Evolutionary conservation across 2,329 filamentous ascomycete genomes (phyloP), one percentile per base, ranked within the genome.

Genomic region (Phialophora macrospora): DNA sequence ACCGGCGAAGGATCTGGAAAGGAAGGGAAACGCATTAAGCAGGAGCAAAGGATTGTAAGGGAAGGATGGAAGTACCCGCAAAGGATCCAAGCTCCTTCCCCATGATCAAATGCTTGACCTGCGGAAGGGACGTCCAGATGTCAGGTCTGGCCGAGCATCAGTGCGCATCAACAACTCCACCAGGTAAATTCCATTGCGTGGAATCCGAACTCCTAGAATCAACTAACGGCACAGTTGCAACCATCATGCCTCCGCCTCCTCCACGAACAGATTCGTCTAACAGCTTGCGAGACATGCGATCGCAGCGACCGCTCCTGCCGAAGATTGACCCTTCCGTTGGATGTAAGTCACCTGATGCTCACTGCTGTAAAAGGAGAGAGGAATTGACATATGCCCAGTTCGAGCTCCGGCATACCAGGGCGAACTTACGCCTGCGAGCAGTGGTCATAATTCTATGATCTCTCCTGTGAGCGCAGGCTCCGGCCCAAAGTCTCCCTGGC

Each of bases 91-190:
- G 85, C 77, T 87, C 93, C 70, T 82, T 95, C 81, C 91, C 92
- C 74, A 88, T 88, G 26, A 91, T 96, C 79, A 96, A 94, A 83
- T 96, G 92, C 79, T 96, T 92, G 60, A 88, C 84, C 80, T 96
- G 92, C 76, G 86, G 87, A 48, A 78, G 81, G 48, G 87, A 93
- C 73, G 91, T 97, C 66, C 89, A 93, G 75, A 95, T 97, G 72
- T 89, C 90, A 48, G 82, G 88, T 77, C 90, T 97, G 89, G 92
- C 91, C 68, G 92, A 96, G 68, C 93, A 97, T 80, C 77, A 91
- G 67, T 97, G 93, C 77, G 77, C 77, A 54, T 80, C 77, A 65
- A 66, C 52, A 46, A 14, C 38, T 61, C 46, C 51, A 32, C 26
- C 12, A 66, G 74, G 81, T 78, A 79, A 67, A 72, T 26, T 65